Evolutionary conservation across 106 monocot genomes (phyloP).

Genomic region (Posidonia australis): DNA sequence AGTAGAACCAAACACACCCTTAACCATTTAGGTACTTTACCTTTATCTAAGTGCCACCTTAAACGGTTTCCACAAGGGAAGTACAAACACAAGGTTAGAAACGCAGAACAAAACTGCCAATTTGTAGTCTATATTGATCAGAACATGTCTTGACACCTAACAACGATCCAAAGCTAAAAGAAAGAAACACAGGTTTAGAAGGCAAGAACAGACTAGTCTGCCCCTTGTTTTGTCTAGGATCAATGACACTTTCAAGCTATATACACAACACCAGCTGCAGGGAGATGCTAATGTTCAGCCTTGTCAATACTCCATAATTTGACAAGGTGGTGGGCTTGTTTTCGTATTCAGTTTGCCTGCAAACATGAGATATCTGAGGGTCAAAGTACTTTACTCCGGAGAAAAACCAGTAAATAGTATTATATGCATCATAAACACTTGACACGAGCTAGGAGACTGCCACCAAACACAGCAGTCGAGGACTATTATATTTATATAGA

Average conservation of each 20-base stretch:
- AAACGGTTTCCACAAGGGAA: no score
- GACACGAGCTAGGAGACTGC: neutral
- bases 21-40: no score
- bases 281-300: neutral
- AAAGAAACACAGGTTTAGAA: no score
- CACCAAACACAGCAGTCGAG: neutral
- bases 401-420: neutral
- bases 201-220: no score
- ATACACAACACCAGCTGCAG: neutral
- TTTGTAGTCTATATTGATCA: no score
- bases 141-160: no score
- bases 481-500: neutral
- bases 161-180: no score
- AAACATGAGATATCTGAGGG: neutral
- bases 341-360: slow-evolving; percentile 53
- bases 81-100: no score
- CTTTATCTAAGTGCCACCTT: no score
- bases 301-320: slow-evolving; percentile 58
- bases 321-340: slow-evolving; percentile 56
- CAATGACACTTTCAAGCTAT: neutral
- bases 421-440: neutral
- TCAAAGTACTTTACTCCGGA: neutral
- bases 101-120: no score
- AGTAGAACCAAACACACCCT: no score
- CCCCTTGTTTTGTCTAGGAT: no score